Evolutionary conservation across 176 grass and related monocot species (phyloP).

Genomic region (Melocanna baccifera): DNA sequence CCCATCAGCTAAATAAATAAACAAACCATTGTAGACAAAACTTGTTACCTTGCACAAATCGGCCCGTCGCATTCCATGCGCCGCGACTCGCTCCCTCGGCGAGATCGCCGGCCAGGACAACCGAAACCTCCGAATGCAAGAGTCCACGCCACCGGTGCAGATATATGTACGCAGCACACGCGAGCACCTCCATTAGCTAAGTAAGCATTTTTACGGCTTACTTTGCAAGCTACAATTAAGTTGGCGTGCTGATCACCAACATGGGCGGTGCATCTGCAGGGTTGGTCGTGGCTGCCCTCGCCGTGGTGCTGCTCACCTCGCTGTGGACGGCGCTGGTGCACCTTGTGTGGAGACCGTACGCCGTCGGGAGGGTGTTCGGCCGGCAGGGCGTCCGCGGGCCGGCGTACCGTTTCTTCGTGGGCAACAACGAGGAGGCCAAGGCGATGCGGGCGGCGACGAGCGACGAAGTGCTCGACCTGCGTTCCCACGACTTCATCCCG

Average conservation of each 20-base stretch:
- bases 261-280: background rate
- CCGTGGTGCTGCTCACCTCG: background rate
- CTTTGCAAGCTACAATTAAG: background rate
- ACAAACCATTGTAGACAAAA: no score
- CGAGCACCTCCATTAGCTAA: background rate
- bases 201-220: no score
- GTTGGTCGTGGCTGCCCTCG: background rate
- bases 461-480: conserved; percentile 24
- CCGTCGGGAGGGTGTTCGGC: conserved; percentile 21
- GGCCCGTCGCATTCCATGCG: background rate
- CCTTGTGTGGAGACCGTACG: conserved; percentile 54
- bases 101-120: background rate
- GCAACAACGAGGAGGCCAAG: conserved; percentile 30
- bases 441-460: conserved; percentile 34
- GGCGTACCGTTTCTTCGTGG: conserved; percentile 42
- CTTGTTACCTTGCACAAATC: background rate
- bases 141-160: background rate
- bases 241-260: background rate
- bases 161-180: background rate
- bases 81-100: background rate
- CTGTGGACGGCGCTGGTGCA: conserved; percentile 31
- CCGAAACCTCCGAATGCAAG: background rate
- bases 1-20: no score
- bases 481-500: conserved; percentile 49
- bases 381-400: conserved; percentile 44